A percentile compares a stretch with the other conserved stretches of the same genome.
These are phyloP conservation scores for Endotrypanum monterogeii DNA, from an alignment of 208 protist species.

Conservation along the genomic window DNA sequence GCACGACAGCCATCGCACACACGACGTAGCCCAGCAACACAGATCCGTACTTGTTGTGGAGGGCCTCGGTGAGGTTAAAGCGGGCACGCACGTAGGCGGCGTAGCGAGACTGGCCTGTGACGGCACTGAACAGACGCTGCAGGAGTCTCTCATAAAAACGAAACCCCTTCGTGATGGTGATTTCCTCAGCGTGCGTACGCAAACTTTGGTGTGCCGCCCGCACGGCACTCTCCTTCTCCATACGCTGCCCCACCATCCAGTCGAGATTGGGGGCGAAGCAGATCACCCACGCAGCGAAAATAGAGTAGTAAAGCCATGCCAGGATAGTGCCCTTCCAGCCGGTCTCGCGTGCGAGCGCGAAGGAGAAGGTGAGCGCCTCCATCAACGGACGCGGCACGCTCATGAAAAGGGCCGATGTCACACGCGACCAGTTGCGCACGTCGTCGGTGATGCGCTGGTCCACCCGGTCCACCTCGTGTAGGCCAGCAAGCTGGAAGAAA, in stretches of 20 bases:
- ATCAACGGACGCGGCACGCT: constrained; percentile 55
- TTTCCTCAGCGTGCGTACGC: constrained; percentile 62
- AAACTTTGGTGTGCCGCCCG: constrained; percentile 50
- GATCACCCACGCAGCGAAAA: constrained; percentile 32
- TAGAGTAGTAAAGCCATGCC: constrained; percentile 50
- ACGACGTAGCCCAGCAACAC: constrained; percentile 50
- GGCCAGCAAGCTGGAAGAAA: constrained; percentile 65
- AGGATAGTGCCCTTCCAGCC: constrained; percentile 30
- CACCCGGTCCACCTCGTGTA: constrained; percentile 51
- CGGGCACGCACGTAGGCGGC: constrained; percentile 51
- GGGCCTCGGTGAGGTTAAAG: constrained; percentile 51
- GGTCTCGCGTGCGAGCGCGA: constrained; percentile 30
- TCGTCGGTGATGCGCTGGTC: constrained; percentile 78
- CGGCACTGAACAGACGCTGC: constrained; percentile 39
- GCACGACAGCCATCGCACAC: constrained; percentile 34
- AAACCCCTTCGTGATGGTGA: constrained; percentile 51
- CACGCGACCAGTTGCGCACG: constrained; percentile 45
- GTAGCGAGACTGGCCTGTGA: constrained; percentile 51
- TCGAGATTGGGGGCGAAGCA: constrained; percentile 46
- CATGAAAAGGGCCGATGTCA: constrained; percentile 36
- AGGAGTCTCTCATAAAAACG: constrained; percentile 41
- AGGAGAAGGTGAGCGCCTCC: constrained; percentile 59
- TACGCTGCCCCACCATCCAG: constrained; percentile 45
- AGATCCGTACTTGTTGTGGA: constrained; percentile 67
- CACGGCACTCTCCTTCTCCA: constrained; percentile 49